Percentiles rank a stretch among this genome's conserved stretches.
Conservation (phyloP, 345 rosid species). For the Eucalyptus melliodora region DNA sequence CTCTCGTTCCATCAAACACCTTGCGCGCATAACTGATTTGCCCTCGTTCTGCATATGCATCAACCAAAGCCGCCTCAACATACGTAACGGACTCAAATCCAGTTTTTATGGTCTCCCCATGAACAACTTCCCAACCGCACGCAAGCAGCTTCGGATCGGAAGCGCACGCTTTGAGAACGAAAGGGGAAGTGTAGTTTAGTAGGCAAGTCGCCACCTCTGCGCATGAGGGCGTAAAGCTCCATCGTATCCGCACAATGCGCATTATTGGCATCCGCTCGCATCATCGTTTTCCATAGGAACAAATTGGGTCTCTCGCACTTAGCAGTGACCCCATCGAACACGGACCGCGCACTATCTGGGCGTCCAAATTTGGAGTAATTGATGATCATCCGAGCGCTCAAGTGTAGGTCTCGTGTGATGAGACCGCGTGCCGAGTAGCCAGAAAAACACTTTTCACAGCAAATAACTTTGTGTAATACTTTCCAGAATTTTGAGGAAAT, state of each 20-base stretch:
- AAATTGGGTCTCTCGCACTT: background rate
- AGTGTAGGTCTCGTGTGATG: constrained; percentile 4
- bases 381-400: constrained; percentile 18
- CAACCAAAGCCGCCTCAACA: constrained; percentile 38
- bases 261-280: constrained; percentile 18
- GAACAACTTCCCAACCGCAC: constrained; percentile 20
- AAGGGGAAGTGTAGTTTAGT: constrained; percentile 38
- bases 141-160: constrained; percentile 4
- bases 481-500: background rate
- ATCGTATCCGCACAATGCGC: constrained; percentile 16
- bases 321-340: constrained; percentile 3
- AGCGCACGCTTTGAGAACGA: constrained; percentile 25
- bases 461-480: background rate
- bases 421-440: background rate
- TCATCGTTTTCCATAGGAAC: constrained; percentile 36
- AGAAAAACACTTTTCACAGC: background rate
- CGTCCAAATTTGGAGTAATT: constrained; percentile 19
- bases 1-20: constrained; percentile 48
- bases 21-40: constrained; percentile 13
- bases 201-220: constrained; percentile 20
- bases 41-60: constrained; percentile 21
- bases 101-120: constrained; percentile 24
- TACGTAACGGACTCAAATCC: constrained; percentile 30
- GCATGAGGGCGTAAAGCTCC: constrained; percentile 21
- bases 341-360: constrained; percentile 1